A percentile compares a stretch with the other conserved stretches of the same genome.
phyloP scores from a whole-genome alignment of 306 rosid species.

The Quercus berberidifolia region DNA sequence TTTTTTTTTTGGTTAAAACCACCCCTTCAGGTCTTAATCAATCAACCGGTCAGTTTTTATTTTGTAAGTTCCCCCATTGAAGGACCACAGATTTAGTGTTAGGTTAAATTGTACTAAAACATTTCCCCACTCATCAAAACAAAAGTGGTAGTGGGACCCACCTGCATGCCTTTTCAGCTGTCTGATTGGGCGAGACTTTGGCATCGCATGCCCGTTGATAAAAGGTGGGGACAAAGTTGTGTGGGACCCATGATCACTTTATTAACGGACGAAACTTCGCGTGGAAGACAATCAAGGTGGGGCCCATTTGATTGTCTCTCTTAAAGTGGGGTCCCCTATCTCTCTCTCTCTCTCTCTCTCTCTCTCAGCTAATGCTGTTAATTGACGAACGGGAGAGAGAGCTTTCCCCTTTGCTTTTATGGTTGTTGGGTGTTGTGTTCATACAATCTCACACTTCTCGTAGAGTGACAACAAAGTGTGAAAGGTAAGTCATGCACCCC shows the following conservation, averaged over 20 bases:
- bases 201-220: slow-evolving; percentile 4
- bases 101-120: background rate
- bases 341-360: background rate
- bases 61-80: background rate
- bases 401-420: no score
- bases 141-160: background rate
- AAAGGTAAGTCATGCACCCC: no score
- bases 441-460: no score
- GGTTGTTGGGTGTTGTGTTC: no score
- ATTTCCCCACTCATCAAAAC: background rate
- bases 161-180: background rate
- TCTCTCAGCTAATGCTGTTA: background rate
- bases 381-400: no score
- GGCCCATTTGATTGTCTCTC: background rate
- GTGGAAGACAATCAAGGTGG: slow-evolving; percentile 20
- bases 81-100: background rate
- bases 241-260: background rate
- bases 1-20: no score
- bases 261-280: slow-evolving; percentile 3
- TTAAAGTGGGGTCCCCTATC: no score
- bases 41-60: background rate
- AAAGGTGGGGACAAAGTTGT: no score
- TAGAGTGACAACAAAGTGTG: no score
- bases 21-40: background rate
- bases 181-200: background rate